Evolutionary conservation across 2,329 filamentous ascomycete species (phyloP), one percentile per base, ranked within the genome.

Genomic region (Fonsecaea nubica): DNA sequence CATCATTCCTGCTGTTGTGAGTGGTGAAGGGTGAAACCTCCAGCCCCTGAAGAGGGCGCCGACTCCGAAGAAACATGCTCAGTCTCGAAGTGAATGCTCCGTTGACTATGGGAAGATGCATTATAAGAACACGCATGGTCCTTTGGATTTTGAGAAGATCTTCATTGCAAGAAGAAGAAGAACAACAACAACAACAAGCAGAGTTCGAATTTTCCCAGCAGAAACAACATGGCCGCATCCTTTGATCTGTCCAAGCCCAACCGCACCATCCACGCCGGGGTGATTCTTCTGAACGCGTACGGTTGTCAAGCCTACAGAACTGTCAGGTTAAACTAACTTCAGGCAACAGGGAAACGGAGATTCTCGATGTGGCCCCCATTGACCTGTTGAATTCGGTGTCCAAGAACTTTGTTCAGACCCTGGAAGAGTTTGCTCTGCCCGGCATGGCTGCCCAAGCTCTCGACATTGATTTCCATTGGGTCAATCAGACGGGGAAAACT

Each of bases 391-490:
- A 70, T 56, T 64, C 67, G 15, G n/a, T 75, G 30, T 63, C 57
- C 18, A 73, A 72, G 40, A 54, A 68, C 10, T 71, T 74, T 60
- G 58, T 69, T 15, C 25, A 64, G 5, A 57, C 56, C 9, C 62
- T 74, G 33, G 68, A 59, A 18, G 33, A 62, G 21, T 40, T 57
- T 18, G 30, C 21, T 9, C 66, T 64, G 18, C 25, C 56, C 5
- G 42, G 18, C 6, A 33, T 64, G 52, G 65, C 58, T 30, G 57
- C 42, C 7, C 63, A 68, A 48, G 63, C 62, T 1, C 55, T 76
- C 8, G 76, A 77, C 40, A 62, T 77, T 50, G 70, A 75, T 13
- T 72, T 74, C 59, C 73, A 76, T 65, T 77, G 74, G 75, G 70
- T 77, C 60, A 76, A 69, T 54, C 73, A 76, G 57, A 67, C 57